phyloP scores from a whole-genome alignment of 305 asterid species.

The Fraxinus dipetala region DNA sequence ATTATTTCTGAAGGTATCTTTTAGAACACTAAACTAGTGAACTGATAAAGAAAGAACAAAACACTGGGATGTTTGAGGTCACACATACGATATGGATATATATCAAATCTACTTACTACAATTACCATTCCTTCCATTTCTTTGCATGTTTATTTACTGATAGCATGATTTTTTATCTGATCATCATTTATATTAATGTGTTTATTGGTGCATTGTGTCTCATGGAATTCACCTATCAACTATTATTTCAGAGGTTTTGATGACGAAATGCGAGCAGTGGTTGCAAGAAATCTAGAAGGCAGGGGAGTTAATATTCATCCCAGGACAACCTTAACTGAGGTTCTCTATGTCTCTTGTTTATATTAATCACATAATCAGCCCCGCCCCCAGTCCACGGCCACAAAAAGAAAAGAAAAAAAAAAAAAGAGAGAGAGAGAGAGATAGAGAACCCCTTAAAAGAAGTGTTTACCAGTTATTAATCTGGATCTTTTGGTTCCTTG shows the following conservation, averaged over 20 bases:
- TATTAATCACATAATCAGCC: background rate
- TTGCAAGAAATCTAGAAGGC: conserved; percentile 93
- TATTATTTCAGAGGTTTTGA: conserved; percentile 80
- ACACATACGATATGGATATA: background rate
- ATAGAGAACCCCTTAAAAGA: background rate
- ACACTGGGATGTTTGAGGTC: background rate
- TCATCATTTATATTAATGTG: conserved; percentile 9
- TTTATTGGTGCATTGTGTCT: conserved; percentile 16
- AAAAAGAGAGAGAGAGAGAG: background rate
- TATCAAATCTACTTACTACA: background rate
- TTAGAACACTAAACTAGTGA: background rate
- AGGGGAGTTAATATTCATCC: conserved; percentile 92
- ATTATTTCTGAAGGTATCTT: background rate
- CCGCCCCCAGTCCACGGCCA: background rate
- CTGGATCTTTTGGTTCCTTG: conserved; percentile 4
- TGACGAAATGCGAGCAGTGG: conserved; percentile 88
- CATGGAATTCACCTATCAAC: conserved; percentile 10
- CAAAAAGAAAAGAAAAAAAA: background rate
- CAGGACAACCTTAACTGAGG: conserved; percentile 74
- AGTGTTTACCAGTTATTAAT: background rate
- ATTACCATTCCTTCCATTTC: background rate
- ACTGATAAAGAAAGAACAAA: background rate
- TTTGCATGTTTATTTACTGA: background rate
- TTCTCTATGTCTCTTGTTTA: conserved; percentile 17
- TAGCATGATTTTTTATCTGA: background rate